Percentiles rank a stretch among this genome's conserved stretches.
Evolutionary conservation across 805 yeast genomes (phyloP).

Genomic region (Pichia ethanolica): DNA sequence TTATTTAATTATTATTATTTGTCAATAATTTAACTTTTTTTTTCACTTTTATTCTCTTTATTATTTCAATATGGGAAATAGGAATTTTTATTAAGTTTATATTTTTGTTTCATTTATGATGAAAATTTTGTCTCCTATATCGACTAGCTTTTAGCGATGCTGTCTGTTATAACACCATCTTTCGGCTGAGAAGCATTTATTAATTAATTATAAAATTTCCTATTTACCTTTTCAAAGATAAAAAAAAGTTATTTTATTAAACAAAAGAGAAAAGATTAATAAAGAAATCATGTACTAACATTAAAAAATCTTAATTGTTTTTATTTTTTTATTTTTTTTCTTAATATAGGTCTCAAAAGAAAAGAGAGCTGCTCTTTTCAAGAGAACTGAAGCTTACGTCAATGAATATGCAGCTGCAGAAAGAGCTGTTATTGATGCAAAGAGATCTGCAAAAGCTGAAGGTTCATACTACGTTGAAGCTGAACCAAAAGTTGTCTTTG

Average conservation of each 20-base stretch:
- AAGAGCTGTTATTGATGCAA: slow-evolving; percentile 78
- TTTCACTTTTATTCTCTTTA: background rate
- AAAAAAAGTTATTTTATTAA: background rate
- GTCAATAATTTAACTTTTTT: no score
- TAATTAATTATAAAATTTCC: background rate
- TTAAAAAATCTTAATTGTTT: background rate
- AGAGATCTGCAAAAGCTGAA: slow-evolving; percentile 89
- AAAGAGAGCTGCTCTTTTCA: slow-evolving; percentile 47
- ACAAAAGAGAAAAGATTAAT: no score
- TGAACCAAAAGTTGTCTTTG: slow-evolving; percentile 90
- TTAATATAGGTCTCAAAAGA: slow-evolving; percentile 35
- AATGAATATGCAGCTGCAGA: slow-evolving; percentile 90
- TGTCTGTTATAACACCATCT: slow-evolving; percentile 73
- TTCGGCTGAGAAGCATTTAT: slow-evolving; percentile 41
- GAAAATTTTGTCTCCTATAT: slow-evolving; percentile 39
- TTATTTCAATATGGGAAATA: background rate
- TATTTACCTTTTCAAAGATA: background rate
- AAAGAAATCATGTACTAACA: slow-evolving; percentile 23
- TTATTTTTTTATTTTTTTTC: background rate
- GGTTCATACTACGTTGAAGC: slow-evolving; percentile 94
- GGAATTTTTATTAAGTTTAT: no score
- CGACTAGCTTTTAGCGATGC: slow-evolving; percentile 66
- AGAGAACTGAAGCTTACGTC: slow-evolving; percentile 95
- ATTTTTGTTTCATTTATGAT: slow-evolving; percentile 26
- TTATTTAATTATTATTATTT: background rate